A percentile compares a stretch with the other conserved stretches of the same genome.
phyloP scores from a whole-genome alignment of 805 yeast genomes.

The Yarrowia phangngaensis region DNA sequence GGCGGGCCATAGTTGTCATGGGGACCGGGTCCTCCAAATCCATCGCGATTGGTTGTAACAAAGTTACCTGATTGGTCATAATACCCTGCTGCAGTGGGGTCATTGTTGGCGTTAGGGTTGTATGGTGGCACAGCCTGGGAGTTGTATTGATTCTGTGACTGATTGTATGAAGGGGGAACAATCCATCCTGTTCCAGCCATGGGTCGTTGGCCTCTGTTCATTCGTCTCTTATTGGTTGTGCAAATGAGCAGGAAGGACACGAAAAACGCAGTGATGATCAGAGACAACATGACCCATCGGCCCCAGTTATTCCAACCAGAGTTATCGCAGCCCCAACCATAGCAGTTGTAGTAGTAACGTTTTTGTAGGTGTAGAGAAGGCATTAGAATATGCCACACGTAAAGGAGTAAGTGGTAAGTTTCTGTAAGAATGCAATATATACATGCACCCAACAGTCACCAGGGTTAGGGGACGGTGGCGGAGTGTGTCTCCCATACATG shows the following conservation, averaged over 20 bases:
- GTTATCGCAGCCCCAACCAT: constrained; percentile 27
- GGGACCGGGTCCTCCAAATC: background rate
- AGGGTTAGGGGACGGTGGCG: too few relatives aligned
- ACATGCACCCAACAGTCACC: too few relatives aligned
- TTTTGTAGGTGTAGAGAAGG: constrained; percentile 5
- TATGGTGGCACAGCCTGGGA: constrained; percentile 37
- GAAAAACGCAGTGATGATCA: constrained; percentile 33
- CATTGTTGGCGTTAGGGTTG: constrained; percentile 41
- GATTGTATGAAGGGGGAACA: constrained; percentile 71
- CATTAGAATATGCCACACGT: background rate
- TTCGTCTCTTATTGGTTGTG: constrained; percentile 33
- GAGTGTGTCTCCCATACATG: too few relatives aligned
- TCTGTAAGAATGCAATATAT: background rate
- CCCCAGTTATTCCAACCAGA: constrained; percentile 40
- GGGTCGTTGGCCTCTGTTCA: constrained; percentile 49
- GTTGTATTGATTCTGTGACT: constrained; percentile 55
- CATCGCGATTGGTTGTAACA: constrained; percentile 27
- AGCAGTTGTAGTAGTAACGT: constrained; percentile 27
- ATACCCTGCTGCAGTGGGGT: constrained; percentile 54
- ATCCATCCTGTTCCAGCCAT: constrained; percentile 78
- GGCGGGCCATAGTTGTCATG: constrained; percentile 28
- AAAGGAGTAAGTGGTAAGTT: constrained; percentile 41
- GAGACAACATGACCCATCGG: constrained; percentile 39
- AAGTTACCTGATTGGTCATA: constrained; percentile 60
- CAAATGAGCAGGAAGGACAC: constrained; percentile 33